These are phyloP conservation scores for Metschnikowia lunata DNA, from an alignment of 805 yeast species.

Conservation along the genomic window DNA sequence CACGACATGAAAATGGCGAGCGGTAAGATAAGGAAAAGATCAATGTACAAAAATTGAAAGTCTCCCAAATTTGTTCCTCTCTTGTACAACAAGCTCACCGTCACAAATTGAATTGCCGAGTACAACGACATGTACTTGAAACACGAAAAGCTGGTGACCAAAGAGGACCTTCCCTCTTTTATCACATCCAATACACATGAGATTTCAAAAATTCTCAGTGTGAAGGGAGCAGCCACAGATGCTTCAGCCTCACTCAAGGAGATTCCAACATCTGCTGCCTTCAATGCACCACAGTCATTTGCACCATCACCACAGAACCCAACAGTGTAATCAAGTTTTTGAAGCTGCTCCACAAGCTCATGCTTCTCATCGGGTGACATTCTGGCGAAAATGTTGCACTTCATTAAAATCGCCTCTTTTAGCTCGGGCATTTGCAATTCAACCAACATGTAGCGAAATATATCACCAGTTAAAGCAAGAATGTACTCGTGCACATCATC, in stretches of 20 bases:
- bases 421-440: slow-evolving; percentile 38
- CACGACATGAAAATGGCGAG: slow-evolving; percentile 97
- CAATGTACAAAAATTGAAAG: slow-evolving; percentile 93
- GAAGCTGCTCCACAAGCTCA: slow-evolving; percentile 85
- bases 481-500: slow-evolving; percentile 41
- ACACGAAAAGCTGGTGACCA: slow-evolving; percentile 93
- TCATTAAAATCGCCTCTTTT: slow-evolving; percentile 59
- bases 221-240: slow-evolving; percentile 97
- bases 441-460: slow-evolving; percentile 72
- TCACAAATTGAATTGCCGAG: slow-evolving; percentile 91
- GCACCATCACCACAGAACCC: slow-evolving; percentile 99
- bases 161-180: slow-evolving; percentile 89
- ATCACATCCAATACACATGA: slow-evolving; percentile 90
- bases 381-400: slow-evolving; percentile 80
- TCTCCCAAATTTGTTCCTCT: slow-evolving; percentile 93
- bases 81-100: slow-evolving; percentile 80
- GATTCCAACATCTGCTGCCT: slow-evolving; percentile 96
- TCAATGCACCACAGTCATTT: slow-evolving; percentile 96
- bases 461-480: slow-evolving; percentile 89
- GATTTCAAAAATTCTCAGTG: slow-evolving; percentile 84
- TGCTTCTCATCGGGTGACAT: slow-evolving; percentile 99
- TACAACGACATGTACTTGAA: slow-evolving; percentile 97
- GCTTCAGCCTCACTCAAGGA: slow-evolving; percentile 98
- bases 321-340: slow-evolving; percentile 80
- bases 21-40: slow-evolving; percentile 84